phyloP scores from a whole-genome alignment of 2,329 filamentous ascomycete genomes.

The Pseudogymnoascus sp. region DNA sequence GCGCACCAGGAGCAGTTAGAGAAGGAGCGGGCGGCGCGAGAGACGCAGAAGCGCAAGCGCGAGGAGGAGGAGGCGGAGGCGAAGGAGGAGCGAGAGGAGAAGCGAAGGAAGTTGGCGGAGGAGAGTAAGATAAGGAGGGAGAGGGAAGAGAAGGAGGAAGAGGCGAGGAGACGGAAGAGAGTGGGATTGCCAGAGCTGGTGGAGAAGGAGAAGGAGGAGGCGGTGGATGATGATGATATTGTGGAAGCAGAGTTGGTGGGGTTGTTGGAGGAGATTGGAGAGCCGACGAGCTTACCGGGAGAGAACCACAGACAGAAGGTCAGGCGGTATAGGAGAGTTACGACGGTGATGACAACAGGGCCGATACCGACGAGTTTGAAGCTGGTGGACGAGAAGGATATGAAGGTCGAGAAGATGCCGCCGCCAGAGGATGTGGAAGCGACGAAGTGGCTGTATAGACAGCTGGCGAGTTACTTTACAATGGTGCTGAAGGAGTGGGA shows the following conservation, averaged over 20 bases:
- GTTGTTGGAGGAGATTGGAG: slow-evolving; percentile 62
- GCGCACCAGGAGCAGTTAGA: slow-evolving; percentile 73
- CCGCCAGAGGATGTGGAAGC: slow-evolving; percentile 54
- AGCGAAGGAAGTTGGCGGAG: slow-evolving; percentile 71
- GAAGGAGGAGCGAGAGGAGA: slow-evolving; percentile 66
- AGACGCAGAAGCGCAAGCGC: slow-evolving; percentile 73
- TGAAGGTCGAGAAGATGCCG: slow-evolving; percentile 65
- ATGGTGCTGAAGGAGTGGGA: slow-evolving; percentile 92
- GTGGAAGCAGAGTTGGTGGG: slow-evolving; percentile 59
- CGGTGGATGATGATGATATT: slow-evolving; percentile 50
- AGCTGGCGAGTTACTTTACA: slow-evolving; percentile 90
- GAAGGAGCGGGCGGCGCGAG: slow-evolving; percentile 59
- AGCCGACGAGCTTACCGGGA: slow-evolving; percentile 72
- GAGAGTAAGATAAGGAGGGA: slow-evolving; percentile 64
- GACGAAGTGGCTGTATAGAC: slow-evolving; percentile 68
- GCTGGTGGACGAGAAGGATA: slow-evolving; percentile 74
- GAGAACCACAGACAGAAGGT: slow-evolving; percentile 65
- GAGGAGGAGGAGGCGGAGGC: slow-evolving; percentile 77
- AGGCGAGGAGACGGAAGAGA: slow-evolving; percentile 63
- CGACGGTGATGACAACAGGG: slow-evolving; percentile 55
- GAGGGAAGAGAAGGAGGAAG: slow-evolving; percentile 65
- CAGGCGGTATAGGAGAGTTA: slow-evolving; percentile 60
- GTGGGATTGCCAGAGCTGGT: slow-evolving; percentile 72
- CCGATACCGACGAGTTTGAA: slow-evolving; percentile 81
- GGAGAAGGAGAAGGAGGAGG: slow-evolving; percentile 40